These are phyloP conservation scores for Pythium guiyangense DNA, from an alignment of 352 stramenopile species.

Conservation along the genomic window DNA sequence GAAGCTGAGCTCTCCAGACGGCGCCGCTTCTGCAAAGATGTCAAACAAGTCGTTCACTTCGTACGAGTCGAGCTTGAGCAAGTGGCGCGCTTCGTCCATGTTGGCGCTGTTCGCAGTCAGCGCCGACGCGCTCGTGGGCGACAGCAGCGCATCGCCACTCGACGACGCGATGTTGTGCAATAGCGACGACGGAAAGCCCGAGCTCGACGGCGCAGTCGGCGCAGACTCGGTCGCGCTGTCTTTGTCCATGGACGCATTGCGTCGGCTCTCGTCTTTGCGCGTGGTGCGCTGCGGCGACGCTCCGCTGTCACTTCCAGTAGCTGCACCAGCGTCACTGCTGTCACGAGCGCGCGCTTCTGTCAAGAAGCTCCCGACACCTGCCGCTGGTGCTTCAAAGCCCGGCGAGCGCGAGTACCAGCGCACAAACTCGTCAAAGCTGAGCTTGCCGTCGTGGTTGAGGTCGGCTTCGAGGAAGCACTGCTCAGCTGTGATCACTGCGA, in stretches of 20 bases:
- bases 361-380: constrained; percentile 25
- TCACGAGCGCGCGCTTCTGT: constrained; percentile 11
- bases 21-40: constrained; percentile 81
- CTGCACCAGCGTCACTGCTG: not conserved
- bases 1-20: constrained; percentile 73
- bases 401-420: constrained; percentile 72
- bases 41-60: constrained; percentile 87
- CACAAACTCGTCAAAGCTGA: constrained; percentile 88
- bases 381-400: constrained; percentile 35
- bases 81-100: constrained; percentile 67
- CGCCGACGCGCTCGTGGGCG: constrained; percentile 35
- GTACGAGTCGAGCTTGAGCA: constrained; percentile 84
- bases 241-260: no score
- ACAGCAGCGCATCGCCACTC: constrained; percentile 37
- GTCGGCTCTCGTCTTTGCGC: no score
- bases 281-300: not conserved
- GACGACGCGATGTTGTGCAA: constrained; percentile 32
- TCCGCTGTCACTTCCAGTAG: not conserved
- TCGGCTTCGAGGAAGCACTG: constrained; percentile 85
- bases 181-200: constrained; percentile 31
- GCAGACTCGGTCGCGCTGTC: not conserved
- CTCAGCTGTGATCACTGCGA: constrained; percentile 74
- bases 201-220: constrained; percentile 2
- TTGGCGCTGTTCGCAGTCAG: constrained; percentile 69
- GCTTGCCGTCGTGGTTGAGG: constrained; percentile 67